Evolutionary conservation across 2,329 filamentous ascomycete genomes (phyloP).

Genomic region (Pseudogymnoascus sp.): DNA sequence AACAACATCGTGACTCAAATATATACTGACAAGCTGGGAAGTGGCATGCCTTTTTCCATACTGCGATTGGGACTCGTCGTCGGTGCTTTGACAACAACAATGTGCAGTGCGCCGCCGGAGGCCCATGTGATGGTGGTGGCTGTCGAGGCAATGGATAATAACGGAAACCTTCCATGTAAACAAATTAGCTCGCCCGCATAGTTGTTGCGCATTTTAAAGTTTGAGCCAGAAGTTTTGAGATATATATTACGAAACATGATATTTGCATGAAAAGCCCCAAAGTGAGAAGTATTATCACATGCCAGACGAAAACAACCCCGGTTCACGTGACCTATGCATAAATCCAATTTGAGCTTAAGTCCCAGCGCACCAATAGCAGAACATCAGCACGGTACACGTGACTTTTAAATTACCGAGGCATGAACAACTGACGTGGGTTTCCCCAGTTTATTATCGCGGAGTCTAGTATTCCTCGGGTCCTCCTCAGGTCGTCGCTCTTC

Average conservation of each 20-base stretch:
- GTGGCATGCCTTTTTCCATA: slow-evolving; percentile 16
- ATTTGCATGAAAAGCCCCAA: not conserved
- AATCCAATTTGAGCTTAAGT: not conserved
- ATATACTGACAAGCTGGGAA: not conserved
- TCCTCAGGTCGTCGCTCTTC: not conserved
- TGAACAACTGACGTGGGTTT: slow-evolving; percentile 1
- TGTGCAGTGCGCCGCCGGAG: slow-evolving; percentile 15
- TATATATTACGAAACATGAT: not conserved
- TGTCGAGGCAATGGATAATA: slow-evolving; percentile 16
- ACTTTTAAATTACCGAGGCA: slow-evolving; percentile 7
- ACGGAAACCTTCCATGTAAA: not conserved
- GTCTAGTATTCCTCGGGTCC: not conserved
- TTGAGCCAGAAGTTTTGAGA: not conserved
- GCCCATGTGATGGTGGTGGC: slow-evolving; percentile 12
- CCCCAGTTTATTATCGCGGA: slow-evolving; percentile 6
- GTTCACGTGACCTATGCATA: not conserved
- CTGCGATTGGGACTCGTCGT: slow-evolving; percentile 13
- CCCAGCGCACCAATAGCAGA: not conserved
- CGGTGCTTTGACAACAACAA: slow-evolving; percentile 16
- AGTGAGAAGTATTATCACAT: slow-evolving; percentile 1
- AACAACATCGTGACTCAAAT: not conserved
- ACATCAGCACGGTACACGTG: not conserved
- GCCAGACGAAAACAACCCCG: not conserved
- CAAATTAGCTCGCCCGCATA: not conserved
- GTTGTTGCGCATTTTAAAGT: not conserved